These are phyloP conservation scores for Axilococcus clingmanii DNA, from an alignment of 139 green algal genomes.

Conservation along the genomic window DNA sequence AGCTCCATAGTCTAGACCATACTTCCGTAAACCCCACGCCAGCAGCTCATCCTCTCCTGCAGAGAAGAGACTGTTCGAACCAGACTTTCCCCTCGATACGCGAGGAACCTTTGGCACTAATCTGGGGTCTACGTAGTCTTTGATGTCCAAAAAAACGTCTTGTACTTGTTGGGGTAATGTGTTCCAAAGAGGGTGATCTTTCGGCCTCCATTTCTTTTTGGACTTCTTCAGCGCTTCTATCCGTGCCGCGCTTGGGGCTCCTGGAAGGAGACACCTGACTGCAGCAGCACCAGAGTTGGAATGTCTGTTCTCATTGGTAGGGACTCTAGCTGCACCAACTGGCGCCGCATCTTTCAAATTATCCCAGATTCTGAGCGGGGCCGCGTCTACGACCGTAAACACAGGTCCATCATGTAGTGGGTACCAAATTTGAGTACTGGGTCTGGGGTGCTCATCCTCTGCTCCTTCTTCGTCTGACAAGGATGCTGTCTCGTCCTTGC, in stretches of 20 bases:
- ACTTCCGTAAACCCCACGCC: slow-evolving; percentile 18
- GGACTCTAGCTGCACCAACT: not conserved
- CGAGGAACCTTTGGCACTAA: not conserved
- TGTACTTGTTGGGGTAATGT: not conserved
- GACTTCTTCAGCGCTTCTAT: not conserved
- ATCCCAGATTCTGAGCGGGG: too few relatives aligned
- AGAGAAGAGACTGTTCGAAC: slow-evolving; percentile 20
- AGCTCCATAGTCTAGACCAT: slow-evolving; percentile 15
- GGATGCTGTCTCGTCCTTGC: too few relatives aligned
- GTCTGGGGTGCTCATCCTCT: too few relatives aligned
- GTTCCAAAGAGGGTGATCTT: slow-evolving; percentile 11
- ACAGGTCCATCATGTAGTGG: too few relatives aligned
- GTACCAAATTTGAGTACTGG: too few relatives aligned
- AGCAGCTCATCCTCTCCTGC: slow-evolving; percentile 24
- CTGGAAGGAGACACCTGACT: not conserved
- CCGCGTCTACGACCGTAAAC: not conserved
- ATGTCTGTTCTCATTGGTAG: not conserved
- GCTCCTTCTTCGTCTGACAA: not conserved
- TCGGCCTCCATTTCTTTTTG: slow-evolving; percentile 2
- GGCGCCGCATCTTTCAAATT: not conserved
- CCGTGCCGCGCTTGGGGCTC: not conserved
- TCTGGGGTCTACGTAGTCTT: not conserved
- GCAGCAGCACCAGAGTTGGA: not conserved
- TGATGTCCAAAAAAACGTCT: slow-evolving; percentile 10
- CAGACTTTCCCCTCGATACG: too few relatives aligned